Evolutionary conservation across 371 early-diverging fungal species (phyloP).

Genomic region (Mortierella sp.): DNA sequence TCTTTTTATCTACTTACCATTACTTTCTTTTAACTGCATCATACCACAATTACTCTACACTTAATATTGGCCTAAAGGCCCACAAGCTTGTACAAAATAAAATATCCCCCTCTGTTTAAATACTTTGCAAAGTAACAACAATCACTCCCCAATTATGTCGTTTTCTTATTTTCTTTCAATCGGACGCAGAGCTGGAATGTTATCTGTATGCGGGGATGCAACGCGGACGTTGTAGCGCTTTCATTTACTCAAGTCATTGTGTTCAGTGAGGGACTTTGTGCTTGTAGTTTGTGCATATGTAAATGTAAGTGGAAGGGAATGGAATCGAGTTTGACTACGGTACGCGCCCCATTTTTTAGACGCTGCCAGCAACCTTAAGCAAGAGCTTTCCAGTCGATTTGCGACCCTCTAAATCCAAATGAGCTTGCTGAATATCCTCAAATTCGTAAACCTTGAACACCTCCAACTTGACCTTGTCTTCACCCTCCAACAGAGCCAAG

Average conservation of each 20-base stretch:
- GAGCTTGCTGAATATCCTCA: neutral
- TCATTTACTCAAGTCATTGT: neutral
- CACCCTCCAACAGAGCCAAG: conserved; percentile 55
- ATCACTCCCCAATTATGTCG: neutral
- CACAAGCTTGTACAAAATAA: conserved; percentile 6
- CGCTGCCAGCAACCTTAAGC: neutral
- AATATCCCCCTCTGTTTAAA: neutral
- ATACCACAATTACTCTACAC: neutral
- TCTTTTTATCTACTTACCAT: neutral
- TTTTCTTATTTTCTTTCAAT: neutral
- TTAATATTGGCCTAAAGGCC: neutral
- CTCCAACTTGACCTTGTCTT: conserved; percentile 46
- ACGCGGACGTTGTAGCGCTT: neutral
- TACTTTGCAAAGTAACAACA: conserved; percentile 1
- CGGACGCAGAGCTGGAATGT: too few relatives aligned
- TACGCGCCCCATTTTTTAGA: neutral
- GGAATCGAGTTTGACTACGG: neutral
- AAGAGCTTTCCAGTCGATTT: conserved; percentile 2
- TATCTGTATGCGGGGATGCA: too few relatives aligned
- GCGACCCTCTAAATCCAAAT: conserved; percentile 9
- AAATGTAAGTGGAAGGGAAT: neutral
- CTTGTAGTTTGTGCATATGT: too few relatives aligned
- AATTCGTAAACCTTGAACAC: neutral
- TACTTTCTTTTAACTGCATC: neutral
- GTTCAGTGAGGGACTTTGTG: too few relatives aligned